Conservation (phyloP, 2,329 filamentous ascomycete genomes). For the Ophiostoma pallidulum region DNA sequence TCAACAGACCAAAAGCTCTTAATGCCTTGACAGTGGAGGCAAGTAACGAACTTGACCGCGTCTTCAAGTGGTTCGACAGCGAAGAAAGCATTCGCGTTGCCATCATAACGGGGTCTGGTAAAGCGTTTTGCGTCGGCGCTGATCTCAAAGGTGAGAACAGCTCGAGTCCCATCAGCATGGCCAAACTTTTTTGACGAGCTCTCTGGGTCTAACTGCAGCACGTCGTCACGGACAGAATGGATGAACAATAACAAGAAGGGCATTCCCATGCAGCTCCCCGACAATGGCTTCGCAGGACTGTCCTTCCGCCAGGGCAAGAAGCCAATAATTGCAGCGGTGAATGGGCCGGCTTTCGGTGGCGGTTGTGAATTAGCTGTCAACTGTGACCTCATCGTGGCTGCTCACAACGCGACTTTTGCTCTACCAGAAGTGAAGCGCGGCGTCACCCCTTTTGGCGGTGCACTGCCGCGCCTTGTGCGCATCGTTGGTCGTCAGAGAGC, state of each 20-base stretch:
- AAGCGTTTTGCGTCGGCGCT: conserved; percentile 10
- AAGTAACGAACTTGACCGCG: conserved; percentile 30
- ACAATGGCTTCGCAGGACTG: conserved; percentile 27
- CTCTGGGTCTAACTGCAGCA: no score
- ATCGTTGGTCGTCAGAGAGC: conserved; percentile 26
- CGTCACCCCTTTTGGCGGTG: conserved; percentile 48
- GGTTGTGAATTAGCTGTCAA: conserved; percentile 29
- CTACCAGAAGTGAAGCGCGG: conserved; percentile 50
- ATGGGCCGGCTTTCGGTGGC: conserved; percentile 25
- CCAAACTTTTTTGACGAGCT: no score
- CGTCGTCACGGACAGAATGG: no score
- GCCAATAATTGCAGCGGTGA: conserved; percentile 25
- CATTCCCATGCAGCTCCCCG: conserved; percentile 4
- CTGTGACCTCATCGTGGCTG: conserved; percentile 49
- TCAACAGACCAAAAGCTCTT: conserved; percentile 32
- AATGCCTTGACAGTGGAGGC: conserved; percentile 32
- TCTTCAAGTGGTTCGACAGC: conserved; percentile 42
- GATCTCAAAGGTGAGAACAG: conserved; percentile 9
- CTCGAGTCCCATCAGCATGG: conserved; percentile 4
- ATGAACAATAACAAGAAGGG: no score
- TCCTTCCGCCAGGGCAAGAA: conserved; percentile 26
- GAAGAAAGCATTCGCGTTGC: conserved; percentile 39
- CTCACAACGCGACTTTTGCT: conserved; percentile 40
- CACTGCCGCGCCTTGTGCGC: conserved; percentile 38
- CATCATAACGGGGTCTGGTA: conserved; percentile 39